A percentile compares a stretch with the other conserved stretches of the same genome.
Evolutionary conservation across 768 basidiomycete genomes (phyloP).

Genomic region (Rhodotorula babjevae): DNA sequence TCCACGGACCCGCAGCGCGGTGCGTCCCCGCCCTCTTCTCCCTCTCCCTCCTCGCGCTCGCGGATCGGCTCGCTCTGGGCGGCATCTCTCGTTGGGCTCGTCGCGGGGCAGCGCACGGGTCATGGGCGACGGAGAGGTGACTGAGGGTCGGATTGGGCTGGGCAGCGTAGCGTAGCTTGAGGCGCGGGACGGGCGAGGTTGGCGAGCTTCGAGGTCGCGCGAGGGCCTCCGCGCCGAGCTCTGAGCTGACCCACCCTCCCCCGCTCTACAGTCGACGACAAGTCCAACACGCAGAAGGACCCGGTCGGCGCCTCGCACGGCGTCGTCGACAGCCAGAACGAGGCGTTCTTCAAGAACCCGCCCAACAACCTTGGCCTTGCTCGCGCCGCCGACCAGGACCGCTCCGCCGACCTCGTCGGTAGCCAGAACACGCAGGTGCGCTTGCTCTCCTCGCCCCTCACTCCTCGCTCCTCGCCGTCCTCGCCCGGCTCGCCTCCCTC

Average conservation of each 20-base stretch:
- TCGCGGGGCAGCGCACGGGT: no score
- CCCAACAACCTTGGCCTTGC: conserved; percentile 9
- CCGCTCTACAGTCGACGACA: neutral
- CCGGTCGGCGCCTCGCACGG: neutral
- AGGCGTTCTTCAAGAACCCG: neutral
- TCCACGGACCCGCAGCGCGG: neutral
- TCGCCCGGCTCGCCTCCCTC: neutral
- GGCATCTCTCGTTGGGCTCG: no score
- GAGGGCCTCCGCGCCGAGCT: no score
- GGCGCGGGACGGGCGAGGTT: no score
- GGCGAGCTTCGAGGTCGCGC: no score
- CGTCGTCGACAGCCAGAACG: neutral
- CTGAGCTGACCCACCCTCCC: neutral
- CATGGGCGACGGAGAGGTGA: no score
- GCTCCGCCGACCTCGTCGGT: neutral
- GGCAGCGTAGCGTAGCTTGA: no score
- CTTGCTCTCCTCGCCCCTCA: no score
- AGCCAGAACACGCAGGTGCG: neutral
- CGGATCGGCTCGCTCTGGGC: no score
- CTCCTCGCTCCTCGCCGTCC: no score
- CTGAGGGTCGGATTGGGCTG: no score
- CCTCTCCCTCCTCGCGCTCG: no score
- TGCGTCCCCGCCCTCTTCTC: neutral
- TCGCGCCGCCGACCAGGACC: neutral
- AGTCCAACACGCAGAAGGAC: neutral